Evolutionary conservation across 768 basidiomycete genomes (phyloP).

Genomic region (Boletus reticuloceps): DNA sequence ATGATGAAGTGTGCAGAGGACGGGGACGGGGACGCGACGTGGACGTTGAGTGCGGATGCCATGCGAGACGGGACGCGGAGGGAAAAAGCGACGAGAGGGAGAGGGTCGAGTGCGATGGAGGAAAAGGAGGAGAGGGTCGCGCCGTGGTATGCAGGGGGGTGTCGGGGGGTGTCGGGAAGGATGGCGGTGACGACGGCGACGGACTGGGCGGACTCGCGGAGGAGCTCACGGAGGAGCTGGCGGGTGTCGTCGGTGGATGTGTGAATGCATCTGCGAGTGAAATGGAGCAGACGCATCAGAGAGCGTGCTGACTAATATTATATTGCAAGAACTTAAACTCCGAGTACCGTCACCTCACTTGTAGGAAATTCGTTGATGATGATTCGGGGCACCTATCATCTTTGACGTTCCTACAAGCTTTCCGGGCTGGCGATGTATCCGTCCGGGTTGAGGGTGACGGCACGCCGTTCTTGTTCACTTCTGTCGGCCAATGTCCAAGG

Average conservation of each 20-base stretch:
- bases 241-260: constrained; percentile 22
- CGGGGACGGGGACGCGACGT: constrained; percentile 1
- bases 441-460: too few relatives aligned
- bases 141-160: constrained; percentile 58
- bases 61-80: constrained; percentile 89
- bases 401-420: too few relatives aligned
- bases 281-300: too few relatives aligned
- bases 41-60: constrained; percentile 51
- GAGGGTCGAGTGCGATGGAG: constrained; percentile 88
- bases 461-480: too few relatives aligned
- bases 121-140: constrained; percentile 94
- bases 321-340: too few relatives aligned
- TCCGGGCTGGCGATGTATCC: too few relatives aligned
- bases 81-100: constrained; percentile 88
- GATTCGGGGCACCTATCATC: too few relatives aligned
- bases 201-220: constrained; percentile 79
- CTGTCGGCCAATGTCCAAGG: too few relatives aligned
- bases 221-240: constrained; percentile 46
- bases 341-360: too few relatives aligned
- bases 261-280: constrained; percentile 2
- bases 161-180: constrained; percentile 41
- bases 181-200: constrained; percentile 82
- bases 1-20: constrained; percentile 61
- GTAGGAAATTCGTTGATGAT: too few relatives aligned
- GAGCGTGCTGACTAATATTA: neutral